phyloP scores from a whole-genome alignment of 2,329 filamentous ascomycete species.

The Westerdykella sp. region DNA sequence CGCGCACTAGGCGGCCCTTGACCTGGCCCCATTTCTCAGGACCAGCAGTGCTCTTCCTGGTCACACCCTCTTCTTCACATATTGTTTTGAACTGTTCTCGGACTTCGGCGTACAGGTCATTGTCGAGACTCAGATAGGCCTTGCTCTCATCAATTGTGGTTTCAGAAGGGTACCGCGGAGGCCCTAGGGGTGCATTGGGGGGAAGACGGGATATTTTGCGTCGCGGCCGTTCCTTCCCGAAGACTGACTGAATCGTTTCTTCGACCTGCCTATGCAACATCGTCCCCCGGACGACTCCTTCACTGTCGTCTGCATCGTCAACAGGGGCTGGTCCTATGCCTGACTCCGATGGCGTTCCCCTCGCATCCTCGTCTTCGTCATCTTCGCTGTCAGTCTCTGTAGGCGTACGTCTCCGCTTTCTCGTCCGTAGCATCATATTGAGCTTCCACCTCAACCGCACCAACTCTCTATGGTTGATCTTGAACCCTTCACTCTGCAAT shows the following conservation, averaged over 20 bases:
- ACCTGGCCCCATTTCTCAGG: constrained; percentile 66
- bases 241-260: constrained; percentile 43
- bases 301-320: constrained; percentile 2
- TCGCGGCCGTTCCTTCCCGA: constrained; percentile 41
- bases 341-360: constrained; percentile 2
- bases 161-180: constrained; percentile 72
- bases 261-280: constrained; percentile 36
- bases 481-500: constrained; percentile 65
- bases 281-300: no score
- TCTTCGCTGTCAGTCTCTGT: constrained; percentile 38
- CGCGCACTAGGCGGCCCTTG: constrained; percentile 61
- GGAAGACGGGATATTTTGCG: constrained; percentile 62
- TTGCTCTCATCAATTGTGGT: constrained; percentile 77
- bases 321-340: constrained; percentile 8
- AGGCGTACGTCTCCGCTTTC: constrained; percentile 1
- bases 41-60: constrained; percentile 70
- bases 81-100: constrained; percentile 64
- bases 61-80: constrained; percentile 59
- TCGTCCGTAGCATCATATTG: constrained; percentile 56
- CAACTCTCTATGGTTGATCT: constrained; percentile 65
- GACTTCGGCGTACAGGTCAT: constrained; percentile 56
- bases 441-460: constrained; percentile 64
- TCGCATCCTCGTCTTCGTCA: constrained; percentile 42
- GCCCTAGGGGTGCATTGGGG: constrained; percentile 60
- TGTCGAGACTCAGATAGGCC: constrained; percentile 59